Evolutionary conservation across 345 rosid species (phyloP).

Genomic region (Gossypium longicalyx): DNA sequence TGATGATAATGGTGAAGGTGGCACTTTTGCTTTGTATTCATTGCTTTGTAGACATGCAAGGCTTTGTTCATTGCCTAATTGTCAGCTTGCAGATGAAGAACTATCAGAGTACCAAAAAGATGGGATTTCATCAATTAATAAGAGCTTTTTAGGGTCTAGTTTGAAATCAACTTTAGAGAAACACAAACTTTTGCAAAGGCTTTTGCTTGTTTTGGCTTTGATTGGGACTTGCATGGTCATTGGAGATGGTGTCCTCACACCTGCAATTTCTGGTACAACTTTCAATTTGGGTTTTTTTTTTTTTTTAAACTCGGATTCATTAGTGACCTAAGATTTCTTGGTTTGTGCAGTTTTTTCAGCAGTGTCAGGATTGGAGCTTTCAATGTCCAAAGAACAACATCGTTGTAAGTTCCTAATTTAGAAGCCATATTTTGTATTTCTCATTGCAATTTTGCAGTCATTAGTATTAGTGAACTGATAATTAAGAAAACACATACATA

Average conservation of each 20-base stretch:
- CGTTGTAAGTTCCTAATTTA: conserved; percentile 47
- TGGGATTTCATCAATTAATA: conserved; percentile 22
- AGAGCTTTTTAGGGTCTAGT: conserved; percentile 25
- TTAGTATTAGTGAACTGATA: too few species aligned
- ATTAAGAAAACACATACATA: too few species aligned
- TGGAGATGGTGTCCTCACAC: conserved; percentile 89
- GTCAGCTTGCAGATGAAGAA: conserved; percentile 79
- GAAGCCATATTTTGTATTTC: conserved; percentile 8
- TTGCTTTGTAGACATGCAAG: conserved; percentile 71
- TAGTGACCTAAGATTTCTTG: conserved; percentile 10
- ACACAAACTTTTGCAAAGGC: conserved; percentile 53
- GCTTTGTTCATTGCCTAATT: conserved; percentile 69
- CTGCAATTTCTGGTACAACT: conserved; percentile 69
- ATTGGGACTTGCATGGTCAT: conserved; percentile 92
- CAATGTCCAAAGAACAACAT: conserved; percentile 69
- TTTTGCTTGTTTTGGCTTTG: conserved; percentile 70
- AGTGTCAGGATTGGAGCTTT: conserved; percentile 78
- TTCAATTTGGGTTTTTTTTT: neutral
- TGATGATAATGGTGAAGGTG: conserved; percentile 91
- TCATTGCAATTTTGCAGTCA: neutral
- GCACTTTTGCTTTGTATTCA: conserved; percentile 82
- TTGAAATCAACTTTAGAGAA: conserved; percentile 66
- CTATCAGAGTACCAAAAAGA: conserved; percentile 54
- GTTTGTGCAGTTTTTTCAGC: conserved; percentile 74
- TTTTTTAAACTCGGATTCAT: neutral